Conservation (phyloP, 2,329 filamentous ascomycete genomes). For the Ophiosphaerella korrae region DNA sequence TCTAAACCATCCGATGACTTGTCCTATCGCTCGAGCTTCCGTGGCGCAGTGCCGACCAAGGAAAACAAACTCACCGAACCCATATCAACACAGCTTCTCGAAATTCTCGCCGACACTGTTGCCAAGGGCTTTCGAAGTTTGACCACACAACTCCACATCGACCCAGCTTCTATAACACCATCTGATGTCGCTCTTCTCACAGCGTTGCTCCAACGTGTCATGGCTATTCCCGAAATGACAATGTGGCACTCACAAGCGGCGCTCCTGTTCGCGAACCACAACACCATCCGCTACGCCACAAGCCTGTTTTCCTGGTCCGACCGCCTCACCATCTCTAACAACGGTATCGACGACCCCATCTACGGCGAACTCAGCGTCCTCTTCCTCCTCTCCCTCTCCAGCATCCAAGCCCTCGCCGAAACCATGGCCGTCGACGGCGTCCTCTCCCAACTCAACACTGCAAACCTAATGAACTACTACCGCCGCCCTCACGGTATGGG, state of each 20-base stretch:
- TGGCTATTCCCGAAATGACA: constrained; percentile 76
- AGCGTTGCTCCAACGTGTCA: constrained; percentile 82
- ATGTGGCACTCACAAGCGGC: constrained; percentile 61
- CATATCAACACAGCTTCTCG: constrained; percentile 61
- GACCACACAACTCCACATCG: constrained; percentile 80
- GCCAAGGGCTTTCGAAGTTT: constrained; percentile 81
- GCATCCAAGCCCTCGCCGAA: constrained; percentile 80
- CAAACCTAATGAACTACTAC: constrained; percentile 79
- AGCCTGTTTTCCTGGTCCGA: constrained; percentile 95
- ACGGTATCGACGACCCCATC: constrained; percentile 75
- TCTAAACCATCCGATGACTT: constrained; percentile 33
- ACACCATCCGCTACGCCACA: constrained; percentile 78
- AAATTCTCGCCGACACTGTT: constrained; percentile 79
- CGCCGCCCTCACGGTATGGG: constrained; percentile 70
- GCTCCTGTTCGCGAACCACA: constrained; percentile 61
- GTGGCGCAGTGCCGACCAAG: constrained; percentile 38
- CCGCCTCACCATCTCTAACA: constrained; percentile 64
- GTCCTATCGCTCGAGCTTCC: constrained; percentile 43
- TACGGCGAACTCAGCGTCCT: constrained; percentile 92
- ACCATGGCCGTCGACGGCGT: constrained; percentile 87
- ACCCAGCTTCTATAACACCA: constrained; percentile 67
- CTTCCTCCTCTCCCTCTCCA: constrained; percentile 86
- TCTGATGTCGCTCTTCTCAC: constrained; percentile 87
- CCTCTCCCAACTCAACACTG: constrained; percentile 76
- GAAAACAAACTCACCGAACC: constrained; percentile 50